phyloP scores from a whole-genome alignment of 768 basidiomycete genomes.

The Psilocybe azurescens region DNA sequence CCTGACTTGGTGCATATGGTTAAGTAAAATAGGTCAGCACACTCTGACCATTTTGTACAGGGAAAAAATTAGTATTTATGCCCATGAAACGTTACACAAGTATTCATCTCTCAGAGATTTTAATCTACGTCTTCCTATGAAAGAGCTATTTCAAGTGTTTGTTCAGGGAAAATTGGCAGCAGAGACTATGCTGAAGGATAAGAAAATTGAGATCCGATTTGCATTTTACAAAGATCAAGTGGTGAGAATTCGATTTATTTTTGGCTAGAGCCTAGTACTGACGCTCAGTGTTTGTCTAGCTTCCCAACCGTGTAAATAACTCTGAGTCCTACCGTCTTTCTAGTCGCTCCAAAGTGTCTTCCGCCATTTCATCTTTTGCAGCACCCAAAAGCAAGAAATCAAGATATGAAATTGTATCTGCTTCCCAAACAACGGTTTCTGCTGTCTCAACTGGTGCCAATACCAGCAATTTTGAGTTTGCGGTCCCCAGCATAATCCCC shows the following conservation, averaged over 20 bases:
- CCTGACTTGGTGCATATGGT: background rate
- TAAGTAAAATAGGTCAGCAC: too few species aligned
- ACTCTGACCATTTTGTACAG: background rate
- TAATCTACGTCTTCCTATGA: background rate
- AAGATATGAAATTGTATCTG: background rate
- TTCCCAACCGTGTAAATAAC: background rate
- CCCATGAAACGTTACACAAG: constrained; percentile 4
- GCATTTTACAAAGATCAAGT: background rate
- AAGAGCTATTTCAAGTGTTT: constrained; percentile 1
- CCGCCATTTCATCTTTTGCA: background rate
- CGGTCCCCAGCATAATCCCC: background rate
- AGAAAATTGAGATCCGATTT: constrained; percentile 5
- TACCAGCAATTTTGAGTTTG: background rate
- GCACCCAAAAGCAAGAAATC: background rate
- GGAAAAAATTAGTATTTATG: constrained; percentile 1
- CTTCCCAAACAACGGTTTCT: background rate
- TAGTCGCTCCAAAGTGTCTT: background rate
- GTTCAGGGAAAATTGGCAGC: background rate
- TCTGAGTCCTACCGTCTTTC: background rate
- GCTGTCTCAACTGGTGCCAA: background rate
- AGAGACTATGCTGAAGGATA: background rate
- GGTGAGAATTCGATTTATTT: background rate
- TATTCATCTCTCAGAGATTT: constrained; percentile 1
- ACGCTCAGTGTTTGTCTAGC: background rate
- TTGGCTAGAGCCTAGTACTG: too few species aligned